Conservation (phyloP, 2,329 filamentous ascomycete genomes). For the Ilyonectria destructans region DNA sequence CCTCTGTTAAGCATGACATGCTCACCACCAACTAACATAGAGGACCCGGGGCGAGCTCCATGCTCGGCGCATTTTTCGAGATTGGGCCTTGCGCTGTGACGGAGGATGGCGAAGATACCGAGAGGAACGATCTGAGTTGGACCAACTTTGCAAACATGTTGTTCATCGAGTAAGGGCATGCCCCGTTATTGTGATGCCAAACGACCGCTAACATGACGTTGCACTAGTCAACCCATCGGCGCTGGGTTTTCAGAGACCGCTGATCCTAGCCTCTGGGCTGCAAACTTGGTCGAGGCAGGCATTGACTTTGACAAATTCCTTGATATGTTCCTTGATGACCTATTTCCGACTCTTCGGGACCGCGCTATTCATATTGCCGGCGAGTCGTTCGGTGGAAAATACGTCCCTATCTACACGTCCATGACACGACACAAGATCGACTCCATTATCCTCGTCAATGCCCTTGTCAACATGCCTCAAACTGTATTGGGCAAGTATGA, state of each 20-base stretch:
- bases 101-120: background rate
- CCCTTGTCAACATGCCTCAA: background rate
- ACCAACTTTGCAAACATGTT: constrained; percentile 3
- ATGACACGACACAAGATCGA: background rate
- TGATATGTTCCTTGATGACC: background rate
- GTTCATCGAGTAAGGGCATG: background rate
- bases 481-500: background rate
- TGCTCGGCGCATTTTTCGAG: background rate
- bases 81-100: background rate
- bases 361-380: background rate
- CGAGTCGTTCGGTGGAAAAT: constrained; percentile 6
- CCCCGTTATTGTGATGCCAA: background rate
- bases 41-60: background rate
- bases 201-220: background rate
- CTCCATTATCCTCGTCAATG: background rate
- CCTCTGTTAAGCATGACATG: background rate
- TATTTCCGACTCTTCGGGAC: background rate
- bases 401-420: background rate
- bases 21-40: background rate
- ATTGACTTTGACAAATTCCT: constrained; percentile 4
- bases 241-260: background rate
- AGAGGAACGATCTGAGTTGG: background rate
- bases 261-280: background rate
- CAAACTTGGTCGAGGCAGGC: background rate
- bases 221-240: constrained; percentile 5